These are phyloP conservation scores for Kwoniella sp. DNA, from an alignment of 768 basidiomycete species.

Conservation along the genomic window DNA sequence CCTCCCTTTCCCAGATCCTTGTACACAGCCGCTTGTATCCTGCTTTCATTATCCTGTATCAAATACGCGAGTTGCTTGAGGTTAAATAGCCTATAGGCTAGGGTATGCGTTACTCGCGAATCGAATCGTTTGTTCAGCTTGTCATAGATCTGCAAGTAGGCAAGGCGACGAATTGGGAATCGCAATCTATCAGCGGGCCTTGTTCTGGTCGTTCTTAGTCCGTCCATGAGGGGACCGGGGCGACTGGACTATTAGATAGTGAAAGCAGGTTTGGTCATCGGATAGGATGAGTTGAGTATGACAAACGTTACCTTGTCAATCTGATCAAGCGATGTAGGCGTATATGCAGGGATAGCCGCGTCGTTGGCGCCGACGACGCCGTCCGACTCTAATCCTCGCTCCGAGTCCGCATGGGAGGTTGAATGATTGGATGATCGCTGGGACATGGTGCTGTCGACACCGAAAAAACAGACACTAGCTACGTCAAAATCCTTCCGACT, in stretches of 20 bases:
- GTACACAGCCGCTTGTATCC: conserved; percentile 41
- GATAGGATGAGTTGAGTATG: too few species aligned
- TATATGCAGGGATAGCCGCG: conserved; percentile 9
- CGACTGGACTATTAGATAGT: too few species aligned
- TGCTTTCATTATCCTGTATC: conserved; percentile 50
- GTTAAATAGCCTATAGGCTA: conserved; percentile 49
- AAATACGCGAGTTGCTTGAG: conserved; percentile 54
- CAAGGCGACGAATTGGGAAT: too few species aligned
- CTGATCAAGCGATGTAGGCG: conserved; percentile 8
- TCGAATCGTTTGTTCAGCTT: conserved; percentile 34
- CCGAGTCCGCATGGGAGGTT: neutral
- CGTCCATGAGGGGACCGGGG: too few species aligned
- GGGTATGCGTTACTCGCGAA: conserved; percentile 26
- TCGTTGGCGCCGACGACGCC: neutral
- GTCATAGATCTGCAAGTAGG: conserved; percentile 28
- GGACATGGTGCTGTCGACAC: too few species aligned
- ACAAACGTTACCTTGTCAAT: conserved; percentile 19
- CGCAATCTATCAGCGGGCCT: too few species aligned
- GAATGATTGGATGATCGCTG: neutral
- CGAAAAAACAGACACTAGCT: too few species aligned
- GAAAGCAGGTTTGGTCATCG: too few species aligned
- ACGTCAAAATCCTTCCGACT: too few species aligned
- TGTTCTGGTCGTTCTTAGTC: too few species aligned
- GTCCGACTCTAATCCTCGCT: neutral
- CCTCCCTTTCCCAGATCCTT: conserved; percentile 48